Base-by-base conservation (phyloP, 2,329 filamentous ascomycete species). In the Microdochium nivale region DNA sequence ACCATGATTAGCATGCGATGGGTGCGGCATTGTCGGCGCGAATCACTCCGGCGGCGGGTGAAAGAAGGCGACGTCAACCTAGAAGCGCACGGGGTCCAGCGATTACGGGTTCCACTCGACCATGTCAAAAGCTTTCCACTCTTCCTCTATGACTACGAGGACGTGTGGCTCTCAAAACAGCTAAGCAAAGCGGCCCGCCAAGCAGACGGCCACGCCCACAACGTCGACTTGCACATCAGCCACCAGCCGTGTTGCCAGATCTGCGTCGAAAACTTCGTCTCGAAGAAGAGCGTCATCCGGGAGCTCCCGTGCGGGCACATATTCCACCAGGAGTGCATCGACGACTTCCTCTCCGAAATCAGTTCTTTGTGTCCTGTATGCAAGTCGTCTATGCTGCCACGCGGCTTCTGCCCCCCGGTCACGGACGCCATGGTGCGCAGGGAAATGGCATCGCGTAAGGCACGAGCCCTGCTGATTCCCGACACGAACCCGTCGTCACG, bases 311-410 rank as follows among this genome's bases (percentile, higher is more conserved):
- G 94, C 60, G 84, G 87, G 1, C 94, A 99, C 65, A 92, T 97
- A 52, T 99, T 91, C 67, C 92, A 99, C 58, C 86, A 88, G 0
- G 86, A 88, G 57, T 99, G 94, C 62, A 91, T 97, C 56, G 91
- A 97, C 62, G 80, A 84, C 23, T 96, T 94, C 60, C 74, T 97
- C 13, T 76, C 79, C 44, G 77, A 83, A 51, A 86, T 86, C 63
- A 95, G 88, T 63, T 95, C 88, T 19, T 76, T 96, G 2, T 99
- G 94, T 62, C 92, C 94, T 1, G 75, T 95, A 59, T 99, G 94
- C 74, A 96, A 96, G 66, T 81, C 85, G 54, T 88, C 81, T 49
- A 88, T 91, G 61, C 70, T 96, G 1, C 90, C 91, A 7, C 61
- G 65, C 59, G 71, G 88, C 0, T 81, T 81, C 60, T 84, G 81